These are phyloP conservation scores for Populus nigra DNA, from an alignment of 345 rosid species.

Conservation along the genomic window DNA sequence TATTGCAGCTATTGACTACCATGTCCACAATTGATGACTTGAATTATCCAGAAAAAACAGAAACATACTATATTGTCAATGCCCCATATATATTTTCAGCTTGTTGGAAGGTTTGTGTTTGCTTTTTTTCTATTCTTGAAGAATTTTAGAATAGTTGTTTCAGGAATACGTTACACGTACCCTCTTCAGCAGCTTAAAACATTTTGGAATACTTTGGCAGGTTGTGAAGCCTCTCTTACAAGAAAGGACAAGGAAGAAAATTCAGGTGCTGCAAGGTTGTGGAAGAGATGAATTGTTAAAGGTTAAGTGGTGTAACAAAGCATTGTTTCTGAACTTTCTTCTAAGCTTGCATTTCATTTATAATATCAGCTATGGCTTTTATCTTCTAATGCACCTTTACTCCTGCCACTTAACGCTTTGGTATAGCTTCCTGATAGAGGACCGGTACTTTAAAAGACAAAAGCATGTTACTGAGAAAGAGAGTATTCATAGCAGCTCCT, in stretches of 20 bases:
- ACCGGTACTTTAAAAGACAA: too few relatives aligned
- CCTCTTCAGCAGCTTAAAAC: neutral
- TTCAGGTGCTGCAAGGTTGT: constrained; percentile 73
- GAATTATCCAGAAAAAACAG: constrained; percentile 95
- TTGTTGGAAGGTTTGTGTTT: constrained; percentile 69
- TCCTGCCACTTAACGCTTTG: too few relatives aligned
- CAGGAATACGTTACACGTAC: neutral
- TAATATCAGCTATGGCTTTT: neutral
- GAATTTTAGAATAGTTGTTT: neutral
- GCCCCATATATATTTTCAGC: constrained; percentile 89
- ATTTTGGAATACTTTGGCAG: constrained; percentile 30
- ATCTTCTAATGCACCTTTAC: neutral
- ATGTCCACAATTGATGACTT: constrained; percentile 83
- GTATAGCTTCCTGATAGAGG: too few relatives aligned
- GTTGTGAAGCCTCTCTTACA: constrained; percentile 91
- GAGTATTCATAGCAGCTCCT: too few relatives aligned
- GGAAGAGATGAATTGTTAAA: constrained; percentile 79
- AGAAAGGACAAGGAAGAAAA: constrained; percentile 82
- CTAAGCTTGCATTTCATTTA: neutral
- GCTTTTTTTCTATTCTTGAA: neutral
- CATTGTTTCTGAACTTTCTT: neutral
- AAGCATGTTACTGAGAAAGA: too few relatives aligned
- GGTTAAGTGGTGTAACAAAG: constrained; percentile 32
- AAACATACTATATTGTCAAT: constrained; percentile 75
- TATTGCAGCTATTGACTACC: constrained; percentile 71